phyloP scores from a whole-genome alignment of 1,284 basidiomycete genomes.

The Erythrobasidium hasegawianum region DNA sequence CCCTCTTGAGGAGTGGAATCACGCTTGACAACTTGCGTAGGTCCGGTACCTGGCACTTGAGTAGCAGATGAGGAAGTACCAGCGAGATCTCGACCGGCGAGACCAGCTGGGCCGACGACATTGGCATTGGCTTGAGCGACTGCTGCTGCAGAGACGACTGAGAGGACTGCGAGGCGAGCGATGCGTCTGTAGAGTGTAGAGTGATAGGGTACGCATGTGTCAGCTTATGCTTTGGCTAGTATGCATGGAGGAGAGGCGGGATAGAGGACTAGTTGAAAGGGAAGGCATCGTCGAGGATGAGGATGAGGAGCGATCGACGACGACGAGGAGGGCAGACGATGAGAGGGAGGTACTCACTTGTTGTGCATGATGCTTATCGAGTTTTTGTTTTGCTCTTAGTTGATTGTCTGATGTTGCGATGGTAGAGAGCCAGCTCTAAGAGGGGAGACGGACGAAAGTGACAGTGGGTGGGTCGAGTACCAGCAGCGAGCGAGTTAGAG shows the following conservation, averaged over 20 bases:
- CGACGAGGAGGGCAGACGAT: background rate
- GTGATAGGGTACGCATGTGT: no score
- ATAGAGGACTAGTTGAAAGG: background rate
- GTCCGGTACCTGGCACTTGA: background rate
- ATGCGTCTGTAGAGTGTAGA: no score
- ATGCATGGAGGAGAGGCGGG: background rate
- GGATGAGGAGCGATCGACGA: no score
- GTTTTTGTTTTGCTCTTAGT: background rate
- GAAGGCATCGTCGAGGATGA: no score
- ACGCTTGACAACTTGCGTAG: background rate
- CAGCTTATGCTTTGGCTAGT: background rate
- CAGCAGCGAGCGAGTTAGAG: no score
- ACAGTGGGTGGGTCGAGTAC: no score
- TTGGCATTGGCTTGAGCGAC: constrained; percentile 1
- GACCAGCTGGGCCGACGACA: constrained; percentile 11
- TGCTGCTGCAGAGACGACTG: background rate
- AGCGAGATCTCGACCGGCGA: constrained; percentile 6
- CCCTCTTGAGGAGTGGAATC: background rate
- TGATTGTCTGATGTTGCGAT: background rate
- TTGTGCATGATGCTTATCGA: background rate
- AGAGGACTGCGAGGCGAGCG: background rate
- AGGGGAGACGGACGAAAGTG: background rate
- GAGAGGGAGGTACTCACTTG: background rate
- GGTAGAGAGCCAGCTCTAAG: constrained; percentile 2
- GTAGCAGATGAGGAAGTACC: background rate